These are phyloP conservation scores for Citeromyces matritensis DNA, from an alignment of 805 yeast genomes.

Conservation along the genomic window DNA sequence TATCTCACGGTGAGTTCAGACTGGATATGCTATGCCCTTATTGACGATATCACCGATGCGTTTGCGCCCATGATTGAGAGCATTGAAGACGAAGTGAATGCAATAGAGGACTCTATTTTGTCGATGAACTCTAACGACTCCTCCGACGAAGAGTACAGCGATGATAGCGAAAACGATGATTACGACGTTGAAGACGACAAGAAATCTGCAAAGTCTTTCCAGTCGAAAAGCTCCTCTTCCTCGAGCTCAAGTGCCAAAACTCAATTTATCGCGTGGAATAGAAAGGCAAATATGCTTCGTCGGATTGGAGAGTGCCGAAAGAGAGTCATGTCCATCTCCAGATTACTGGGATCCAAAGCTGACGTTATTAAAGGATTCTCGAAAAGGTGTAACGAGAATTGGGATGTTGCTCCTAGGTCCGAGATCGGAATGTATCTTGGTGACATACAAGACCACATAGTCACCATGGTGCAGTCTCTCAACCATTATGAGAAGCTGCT, in stretches of 20 bases:
- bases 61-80: constrained; percentile 94
- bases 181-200: constrained; percentile 11
- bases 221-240: constrained; percentile 8
- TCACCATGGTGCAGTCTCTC: constrained; percentile 91
- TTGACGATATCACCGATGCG: constrained; percentile 95
- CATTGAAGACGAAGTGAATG: constrained; percentile 86
- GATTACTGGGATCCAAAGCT: constrained; percentile 83
- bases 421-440: constrained; percentile 93
- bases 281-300: constrained; percentile 89
- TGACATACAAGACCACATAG: constrained; percentile 94
- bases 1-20: constrained; percentile 84
- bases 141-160: constrained; percentile 25
- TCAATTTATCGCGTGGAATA: constrained; percentile 57
- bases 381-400: constrained; percentile 76
- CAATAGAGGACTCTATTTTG: constrained; percentile 86
- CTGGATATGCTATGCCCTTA: constrained; percentile 93
- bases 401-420: constrained; percentile 64
- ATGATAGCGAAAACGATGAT: constrained; percentile 23
- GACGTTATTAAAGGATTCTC: constrained; percentile 96
- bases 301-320: constrained; percentile 93
- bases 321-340: constrained; percentile 77
- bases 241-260: constrained; percentile 21
- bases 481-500: constrained; percentile 90
- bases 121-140: constrained; percentile 22
- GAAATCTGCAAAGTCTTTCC: constrained; percentile 11